phyloP scores from a whole-genome alignment of 192 early-diverging fungal genomes.

The Coemansia sp. region DNA sequence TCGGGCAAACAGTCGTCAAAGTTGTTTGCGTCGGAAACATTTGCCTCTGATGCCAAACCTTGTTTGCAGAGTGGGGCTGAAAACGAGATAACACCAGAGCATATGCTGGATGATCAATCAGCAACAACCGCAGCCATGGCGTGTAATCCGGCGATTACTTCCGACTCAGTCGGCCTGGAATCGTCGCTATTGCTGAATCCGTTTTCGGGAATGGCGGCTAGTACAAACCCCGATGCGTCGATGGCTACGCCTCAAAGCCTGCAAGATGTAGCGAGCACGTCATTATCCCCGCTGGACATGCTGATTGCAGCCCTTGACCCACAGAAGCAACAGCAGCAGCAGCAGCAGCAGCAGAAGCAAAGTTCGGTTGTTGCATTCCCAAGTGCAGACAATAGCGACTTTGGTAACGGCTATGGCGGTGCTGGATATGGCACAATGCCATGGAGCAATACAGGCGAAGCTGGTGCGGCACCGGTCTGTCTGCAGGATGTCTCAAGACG shows the following conservation, averaged over 20 bases:
- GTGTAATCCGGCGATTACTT: neutral
- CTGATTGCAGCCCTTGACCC: conserved; percentile 50
- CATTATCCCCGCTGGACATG: conserved; percentile 49
- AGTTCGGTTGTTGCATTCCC: conserved; percentile 5
- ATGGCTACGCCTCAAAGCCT: conserved; percentile 42
- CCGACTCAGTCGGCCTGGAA: neutral
- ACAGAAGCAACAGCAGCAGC: conserved; percentile 22
- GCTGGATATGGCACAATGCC: conserved; percentile 8
- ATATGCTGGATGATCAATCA: conserved; percentile 1
- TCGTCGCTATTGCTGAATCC: conserved; percentile 49
- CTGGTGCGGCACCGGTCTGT: neutral
- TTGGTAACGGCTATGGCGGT: neutral
- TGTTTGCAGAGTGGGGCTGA: neutral
- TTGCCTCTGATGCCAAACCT: conserved; percentile 5
- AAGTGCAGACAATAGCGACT: neutral
- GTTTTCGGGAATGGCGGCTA: conserved; percentile 10
- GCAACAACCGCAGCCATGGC: neutral
- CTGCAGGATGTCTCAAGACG: conserved; percentile 3
- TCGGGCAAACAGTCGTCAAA: neutral
- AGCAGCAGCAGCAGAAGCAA: neutral
- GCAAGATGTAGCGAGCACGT: conserved; percentile 20
- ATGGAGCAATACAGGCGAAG: conserved; percentile 6
- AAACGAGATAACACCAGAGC: neutral
- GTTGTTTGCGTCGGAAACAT: neutral
- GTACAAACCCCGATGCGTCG: conserved; percentile 8